Base-by-base conservation (phyloP, 345 rosid genomes). In the Adansonia digitata region DNA sequence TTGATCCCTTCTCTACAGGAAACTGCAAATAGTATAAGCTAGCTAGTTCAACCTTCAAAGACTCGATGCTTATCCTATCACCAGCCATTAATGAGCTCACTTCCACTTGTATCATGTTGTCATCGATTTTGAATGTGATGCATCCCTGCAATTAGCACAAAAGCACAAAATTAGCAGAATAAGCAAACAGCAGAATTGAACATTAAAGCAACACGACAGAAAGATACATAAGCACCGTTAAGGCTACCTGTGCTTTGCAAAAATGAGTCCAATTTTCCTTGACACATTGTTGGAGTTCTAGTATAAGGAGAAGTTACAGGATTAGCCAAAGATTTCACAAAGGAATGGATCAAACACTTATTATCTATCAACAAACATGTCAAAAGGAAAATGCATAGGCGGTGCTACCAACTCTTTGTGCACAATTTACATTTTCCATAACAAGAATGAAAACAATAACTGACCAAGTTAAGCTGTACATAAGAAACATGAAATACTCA, bases 21-120 rank as follows among this genome's bases (percentile, higher is more conserved):
- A 95, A 91, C 82, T 87, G 91, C 67, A 91, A 77, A 84, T 84
- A 95, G 78, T 93, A 95, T 71, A 85, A 81, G 83, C 98, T 93
- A 48, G 96, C 92, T 69, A 95, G 84, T 74, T 90, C 93, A 84
- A 87, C 91, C 87, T 84, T 90, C 82, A 90, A 65, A 74, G 89
- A 87, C 84, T 88, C 91, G 0, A 78, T 79, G 84, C 75, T 72
- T 59, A 83, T 75, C 65, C 71, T 83, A 69, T 84, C 84, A 75
- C 72, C 80, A 61, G 74, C 66, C 68, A 76, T 55, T 66, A 74
- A 78, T 31, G 84, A 83, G 74, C 74, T 86, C 51, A 82, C 85
- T 63, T 82, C 85, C 46, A 88, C 69, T 37, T 76, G 76, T 75
- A 87, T 74, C 79, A 75, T 65, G 76, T 56, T 82, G 82, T 86